phyloP scores from a whole-genome alignment of 1,284 basidiomycete species.

The Ganoderma lingzhi region DNA sequence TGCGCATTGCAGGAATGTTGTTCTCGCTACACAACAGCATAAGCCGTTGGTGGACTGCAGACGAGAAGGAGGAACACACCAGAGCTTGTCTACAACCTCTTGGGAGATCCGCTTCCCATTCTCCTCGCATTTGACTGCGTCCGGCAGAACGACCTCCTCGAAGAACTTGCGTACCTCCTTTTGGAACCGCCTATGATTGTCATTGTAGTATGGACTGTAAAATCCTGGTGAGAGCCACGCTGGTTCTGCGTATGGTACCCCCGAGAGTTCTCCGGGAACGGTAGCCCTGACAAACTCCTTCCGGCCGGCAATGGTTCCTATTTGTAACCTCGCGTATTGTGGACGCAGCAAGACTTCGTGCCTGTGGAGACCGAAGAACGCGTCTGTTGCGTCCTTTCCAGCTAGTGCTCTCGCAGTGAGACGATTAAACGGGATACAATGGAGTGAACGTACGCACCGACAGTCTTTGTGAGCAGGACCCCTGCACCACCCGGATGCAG shows the following conservation, averaged over 20 bases:
- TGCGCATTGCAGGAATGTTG: conserved; percentile 91
- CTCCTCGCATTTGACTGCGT: conserved; percentile 76
- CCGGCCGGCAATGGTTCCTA: conserved; percentile 81
- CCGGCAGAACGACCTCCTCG: conserved; percentile 67
- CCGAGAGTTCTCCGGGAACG: conserved; percentile 71
- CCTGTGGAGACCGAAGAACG: conserved; percentile 93
- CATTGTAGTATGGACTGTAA: conserved; percentile 86
- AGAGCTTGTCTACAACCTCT: conserved; percentile 76
- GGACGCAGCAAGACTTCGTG: conserved; percentile 86
- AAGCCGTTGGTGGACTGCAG: neutral
- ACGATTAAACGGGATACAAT: neutral
- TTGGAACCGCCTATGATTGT: conserved; percentile 75
- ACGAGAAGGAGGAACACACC: conserved; percentile 49
- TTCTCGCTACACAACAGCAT: conserved; percentile 52
- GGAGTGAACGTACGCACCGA: conserved; percentile 44
- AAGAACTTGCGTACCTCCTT: conserved; percentile 71
- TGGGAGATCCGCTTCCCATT: conserved; percentile 82
- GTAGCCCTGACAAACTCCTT: conserved; percentile 67
- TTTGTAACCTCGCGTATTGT: conserved; percentile 84
- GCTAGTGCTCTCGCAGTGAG: conserved; percentile 43
- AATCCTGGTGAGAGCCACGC: conserved; percentile 88
- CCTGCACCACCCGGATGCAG: conserved; percentile 74
- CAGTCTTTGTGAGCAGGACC: conserved; percentile 53
- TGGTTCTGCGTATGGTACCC: conserved; percentile 91
- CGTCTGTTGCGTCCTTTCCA: conserved; percentile 86